Base-by-base conservation (phyloP, 2,329 filamentous ascomycete genomes). In the Aureobasidium pullulans region DNA sequence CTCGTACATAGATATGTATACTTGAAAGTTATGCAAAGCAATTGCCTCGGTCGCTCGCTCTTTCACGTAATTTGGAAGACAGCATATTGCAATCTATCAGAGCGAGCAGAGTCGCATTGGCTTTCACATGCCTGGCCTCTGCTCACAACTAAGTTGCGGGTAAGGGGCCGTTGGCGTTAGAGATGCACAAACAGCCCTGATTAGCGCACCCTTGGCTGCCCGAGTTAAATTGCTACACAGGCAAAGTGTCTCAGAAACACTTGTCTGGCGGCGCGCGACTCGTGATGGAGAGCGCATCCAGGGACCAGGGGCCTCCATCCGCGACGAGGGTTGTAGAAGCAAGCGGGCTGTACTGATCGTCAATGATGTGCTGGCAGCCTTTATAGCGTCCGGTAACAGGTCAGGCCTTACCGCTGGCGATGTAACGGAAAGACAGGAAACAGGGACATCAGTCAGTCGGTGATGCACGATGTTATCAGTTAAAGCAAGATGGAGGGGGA, bases 341-440 rank as follows among this genome's bases (percentile, higher is more conserved):
- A 42, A 28, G 37, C 11, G 9, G 15, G 28, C 50, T 43, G 28
- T 43, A 40, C 43, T 32, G 50, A 54, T 54, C 50, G 50, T 36
- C 50, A 54, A 54, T 44, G 52, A 56, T 56, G 52, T 56, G 52
- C 52, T 56, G 52, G 52, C 52, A 43, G 15, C 28, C 37, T 31
- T 16, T 19, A 23, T 13, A 31, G 32, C 15, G 3, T 43, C 29
- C 29, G 50, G 39, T 28, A 16, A 34, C 28, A 32, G n/a, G 29
- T 9, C 50, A 42, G 37, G 16, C 16, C 6, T 23, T 32, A 19
- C 28, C 50, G 28, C 28, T 42, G 29, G 37, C 50, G 19, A 19
- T 23, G 19, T 40, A 11, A 29, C 15, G 3, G 49, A 34, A 42
- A 6, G 19, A 28, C 47, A 43, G 9, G n/a, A 43, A 54, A 54